phyloP scores from a whole-genome alignment of 805 yeast species.

The Metschnikowia koreensis region DNA sequence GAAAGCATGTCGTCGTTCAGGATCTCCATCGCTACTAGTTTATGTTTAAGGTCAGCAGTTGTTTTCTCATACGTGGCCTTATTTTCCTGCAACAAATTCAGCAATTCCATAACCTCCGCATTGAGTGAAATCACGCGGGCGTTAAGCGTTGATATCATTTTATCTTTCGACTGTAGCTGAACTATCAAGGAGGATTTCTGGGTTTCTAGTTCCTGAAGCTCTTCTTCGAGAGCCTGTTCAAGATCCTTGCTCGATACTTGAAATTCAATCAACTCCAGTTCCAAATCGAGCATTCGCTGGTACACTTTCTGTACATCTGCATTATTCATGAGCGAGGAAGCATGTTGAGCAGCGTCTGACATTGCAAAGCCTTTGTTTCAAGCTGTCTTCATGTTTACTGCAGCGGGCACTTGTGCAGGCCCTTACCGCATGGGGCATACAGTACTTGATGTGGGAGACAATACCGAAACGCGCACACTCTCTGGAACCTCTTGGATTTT shows the following conservation, averaged over 20 bases:
- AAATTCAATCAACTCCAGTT: slow-evolving; percentile 39
- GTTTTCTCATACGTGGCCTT: slow-evolving; percentile 21
- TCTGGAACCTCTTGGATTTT: no score
- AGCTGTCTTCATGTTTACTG: slow-evolving; percentile 6
- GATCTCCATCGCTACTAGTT: slow-evolving; percentile 42
- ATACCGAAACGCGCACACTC: no score
- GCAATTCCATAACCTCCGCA: slow-evolving; percentile 22
- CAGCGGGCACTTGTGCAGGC: slow-evolving; percentile 8
- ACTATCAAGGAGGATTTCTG: slow-evolving; percentile 20
- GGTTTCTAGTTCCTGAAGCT: slow-evolving; percentile 34
- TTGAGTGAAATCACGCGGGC: slow-evolving; percentile 15
- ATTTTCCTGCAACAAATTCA: slow-evolving; percentile 11
- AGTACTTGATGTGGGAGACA: neutral
- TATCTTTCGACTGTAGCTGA: slow-evolving; percentile 19
- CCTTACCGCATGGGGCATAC: neutral
- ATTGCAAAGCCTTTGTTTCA: slow-evolving; percentile 1
- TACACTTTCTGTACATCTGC: slow-evolving; percentile 11
- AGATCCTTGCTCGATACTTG: slow-evolving; percentile 44
- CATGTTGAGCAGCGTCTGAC: slow-evolving; percentile 2
- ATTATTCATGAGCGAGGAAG: neutral
- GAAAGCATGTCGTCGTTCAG: slow-evolving; percentile 41
- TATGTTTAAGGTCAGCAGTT: slow-evolving; percentile 25
- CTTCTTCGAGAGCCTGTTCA: slow-evolving; percentile 46
- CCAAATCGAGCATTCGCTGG: slow-evolving; percentile 34
- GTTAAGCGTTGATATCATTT: slow-evolving; percentile 20